phyloP scores from a whole-genome alignment of 164 flowering plant species.

The Magnolia changhungtana region DNA sequence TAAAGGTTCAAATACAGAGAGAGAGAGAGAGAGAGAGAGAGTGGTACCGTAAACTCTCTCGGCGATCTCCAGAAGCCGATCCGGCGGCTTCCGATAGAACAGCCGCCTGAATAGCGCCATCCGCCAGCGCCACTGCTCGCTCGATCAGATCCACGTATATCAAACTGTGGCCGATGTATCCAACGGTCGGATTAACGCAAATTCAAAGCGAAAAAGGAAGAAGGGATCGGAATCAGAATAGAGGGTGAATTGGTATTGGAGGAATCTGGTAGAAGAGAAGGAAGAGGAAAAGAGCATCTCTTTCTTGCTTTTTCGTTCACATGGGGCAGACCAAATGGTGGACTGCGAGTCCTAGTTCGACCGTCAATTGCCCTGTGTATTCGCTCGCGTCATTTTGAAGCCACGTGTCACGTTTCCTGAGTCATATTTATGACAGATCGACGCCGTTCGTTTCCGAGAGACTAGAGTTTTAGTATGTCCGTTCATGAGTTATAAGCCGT shows the following conservation, averaged over 20 bases:
- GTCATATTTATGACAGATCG: too few relatives aligned
- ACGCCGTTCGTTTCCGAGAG: too few relatives aligned
- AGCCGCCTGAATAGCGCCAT: constrained; percentile 98
- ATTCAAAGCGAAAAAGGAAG: neutral
- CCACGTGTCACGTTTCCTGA: too few relatives aligned
- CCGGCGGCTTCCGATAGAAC: constrained; percentile 91
- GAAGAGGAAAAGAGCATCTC: neutral
- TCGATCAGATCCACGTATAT: constrained; percentile 1
- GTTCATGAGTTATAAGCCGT: neutral
- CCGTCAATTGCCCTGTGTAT: neutral
- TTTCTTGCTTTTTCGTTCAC: neutral
- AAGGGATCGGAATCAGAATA: neutral
- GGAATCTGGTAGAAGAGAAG: neutral
- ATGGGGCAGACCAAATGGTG: neutral
- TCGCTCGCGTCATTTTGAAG: neutral
- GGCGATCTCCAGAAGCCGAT: constrained; percentile 92
- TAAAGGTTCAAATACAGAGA: neutral
- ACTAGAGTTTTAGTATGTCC: too few relatives aligned
- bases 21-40: neutral
- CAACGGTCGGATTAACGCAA: neutral
- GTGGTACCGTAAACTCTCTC: constrained; percentile 81
- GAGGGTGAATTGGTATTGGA: neutral
- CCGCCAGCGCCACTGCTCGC: constrained; percentile 64
- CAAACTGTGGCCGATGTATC: neutral
- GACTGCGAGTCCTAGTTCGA: neutral